These are phyloP conservation scores for Lachancea cidri DNA, from an alignment of 805 yeast genomes.

Conservation along the genomic window DNA sequence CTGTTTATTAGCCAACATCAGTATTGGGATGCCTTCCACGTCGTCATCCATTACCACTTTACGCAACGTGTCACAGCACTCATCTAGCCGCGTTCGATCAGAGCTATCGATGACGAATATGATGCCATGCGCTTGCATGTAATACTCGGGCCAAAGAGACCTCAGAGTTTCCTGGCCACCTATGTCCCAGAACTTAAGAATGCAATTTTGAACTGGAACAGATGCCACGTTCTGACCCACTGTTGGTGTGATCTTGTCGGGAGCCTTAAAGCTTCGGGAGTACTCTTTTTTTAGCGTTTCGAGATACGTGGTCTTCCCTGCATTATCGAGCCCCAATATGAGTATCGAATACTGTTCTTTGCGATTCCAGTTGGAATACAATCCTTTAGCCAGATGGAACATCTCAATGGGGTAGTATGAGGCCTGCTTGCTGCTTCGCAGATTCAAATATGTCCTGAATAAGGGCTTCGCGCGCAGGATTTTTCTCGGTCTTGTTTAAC, in stretches of 20 bases:
- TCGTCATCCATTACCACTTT: constrained; percentile 52
- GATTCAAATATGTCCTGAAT: neutral
- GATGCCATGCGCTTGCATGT: constrained; percentile 80
- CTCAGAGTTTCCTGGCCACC: constrained; percentile 92
- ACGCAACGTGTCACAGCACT: constrained; percentile 64
- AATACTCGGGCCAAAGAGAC: constrained; percentile 83
- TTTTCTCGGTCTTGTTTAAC: neutral
- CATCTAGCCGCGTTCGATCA: constrained; percentile 75
- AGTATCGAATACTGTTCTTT: constrained; percentile 70
- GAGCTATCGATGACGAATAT: constrained; percentile 90
- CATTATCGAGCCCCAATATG: constrained; percentile 88
- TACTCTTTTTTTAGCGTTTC: constrained; percentile 60
- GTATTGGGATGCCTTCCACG: constrained; percentile 75
- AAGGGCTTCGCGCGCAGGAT: neutral
- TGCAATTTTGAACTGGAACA: constrained; percentile 37
- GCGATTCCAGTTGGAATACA: constrained; percentile 53
- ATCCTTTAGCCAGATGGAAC: constrained; percentile 64
- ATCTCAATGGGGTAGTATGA: constrained; percentile 28
- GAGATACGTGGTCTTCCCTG: constrained; percentile 85
- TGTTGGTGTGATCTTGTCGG: constrained; percentile 77
- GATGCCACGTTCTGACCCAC: constrained; percentile 84
- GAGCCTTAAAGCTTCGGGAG: constrained; percentile 42
- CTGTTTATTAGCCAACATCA: constrained; percentile 95
- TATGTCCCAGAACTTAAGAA: constrained; percentile 88
- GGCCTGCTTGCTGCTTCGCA: neutral